Evolutionary conservation across 2,329 filamentous ascomycete genomes (phyloP).

Genomic region (Davidsoniella eucalypti): DNA sequence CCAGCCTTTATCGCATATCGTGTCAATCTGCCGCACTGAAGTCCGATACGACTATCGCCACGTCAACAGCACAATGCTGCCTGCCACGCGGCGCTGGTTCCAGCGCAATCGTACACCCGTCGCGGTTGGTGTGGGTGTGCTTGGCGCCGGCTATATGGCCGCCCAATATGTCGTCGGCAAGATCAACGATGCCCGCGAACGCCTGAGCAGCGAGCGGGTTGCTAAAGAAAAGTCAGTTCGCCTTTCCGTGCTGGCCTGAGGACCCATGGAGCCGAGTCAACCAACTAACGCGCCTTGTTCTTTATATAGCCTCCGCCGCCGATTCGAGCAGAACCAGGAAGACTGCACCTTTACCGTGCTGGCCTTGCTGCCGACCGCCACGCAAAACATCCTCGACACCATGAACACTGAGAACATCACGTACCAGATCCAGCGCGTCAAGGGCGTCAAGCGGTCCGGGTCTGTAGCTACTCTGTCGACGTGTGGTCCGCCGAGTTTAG

Average conservation of each 20-base stretch:
- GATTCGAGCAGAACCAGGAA: conserved; percentile 97
- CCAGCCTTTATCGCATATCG: not conserved
- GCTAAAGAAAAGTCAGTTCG: conserved; percentile 81
- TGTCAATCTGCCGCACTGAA: not conserved
- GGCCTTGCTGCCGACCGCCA: conserved; percentile 82
- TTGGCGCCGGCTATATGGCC: conserved; percentile 80
- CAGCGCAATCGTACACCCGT: conserved; percentile 81
- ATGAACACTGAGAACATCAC: conserved; percentile 88
- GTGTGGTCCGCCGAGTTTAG: conserved; percentile 41
- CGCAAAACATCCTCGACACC: conserved; percentile 71
- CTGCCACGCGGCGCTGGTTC: conserved; percentile 75
- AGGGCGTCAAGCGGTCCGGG: conserved; percentile 44
- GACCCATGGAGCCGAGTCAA: not conserved
- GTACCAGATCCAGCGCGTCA: conserved; percentile 86
- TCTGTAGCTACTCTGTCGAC: conserved; percentile 38
- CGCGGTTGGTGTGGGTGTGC: conserved; percentile 70
- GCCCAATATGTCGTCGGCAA: conserved; percentile 86
- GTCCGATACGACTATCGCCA: not conserved
- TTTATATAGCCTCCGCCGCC: conserved; percentile 58
- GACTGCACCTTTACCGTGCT: conserved; percentile 97
- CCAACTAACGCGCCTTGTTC: not conserved
- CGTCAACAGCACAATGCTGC: conserved; percentile 32
- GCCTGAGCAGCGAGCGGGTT: conserved; percentile 90
- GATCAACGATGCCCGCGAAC: conserved; percentile 83
- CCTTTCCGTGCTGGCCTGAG: not conserved